Percentiles rank a stretch among this genome's conserved stretches.
phyloP scores from a whole-genome alignment of 2,329 filamentous ascomycete species.

The Chrysoporthe austroafricana region DNA sequence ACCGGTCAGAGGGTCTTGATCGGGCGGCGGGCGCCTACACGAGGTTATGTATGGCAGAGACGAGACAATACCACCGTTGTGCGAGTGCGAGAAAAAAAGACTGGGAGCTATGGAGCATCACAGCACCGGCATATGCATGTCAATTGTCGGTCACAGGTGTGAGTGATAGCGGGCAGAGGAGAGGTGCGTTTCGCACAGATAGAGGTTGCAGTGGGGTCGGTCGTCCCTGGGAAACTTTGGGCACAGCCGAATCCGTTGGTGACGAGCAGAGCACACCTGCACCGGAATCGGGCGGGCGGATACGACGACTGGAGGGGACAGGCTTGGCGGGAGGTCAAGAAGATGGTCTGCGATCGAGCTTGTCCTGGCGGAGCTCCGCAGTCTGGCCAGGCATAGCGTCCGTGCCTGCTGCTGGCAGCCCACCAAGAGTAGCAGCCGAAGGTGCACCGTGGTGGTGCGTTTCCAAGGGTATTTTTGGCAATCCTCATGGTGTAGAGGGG shows the following conservation, averaged over 20 bases:
- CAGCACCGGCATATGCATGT: constrained; percentile 29
- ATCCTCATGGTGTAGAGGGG: constrained; percentile 25
- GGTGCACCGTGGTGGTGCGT: constrained; percentile 22
- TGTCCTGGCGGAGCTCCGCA: constrained; percentile 17
- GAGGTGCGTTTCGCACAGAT: constrained; percentile 23
- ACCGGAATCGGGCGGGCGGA: constrained; percentile 12
- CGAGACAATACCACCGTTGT: constrained; percentile 19
- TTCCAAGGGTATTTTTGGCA: constrained; percentile 36
- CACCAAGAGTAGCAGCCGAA: constrained; percentile 21
- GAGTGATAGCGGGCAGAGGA: constrained; percentile 29
- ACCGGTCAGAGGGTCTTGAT: constrained; percentile 36
- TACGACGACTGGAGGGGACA: constrained; percentile 2
- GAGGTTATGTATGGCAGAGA: constrained; percentile 51
- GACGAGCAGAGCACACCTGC: constrained; percentile 14
- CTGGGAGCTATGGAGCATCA: constrained; percentile 20
- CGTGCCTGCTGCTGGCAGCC: constrained; percentile 16
- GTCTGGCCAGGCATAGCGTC: constrained; percentile 21
- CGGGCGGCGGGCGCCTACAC: constrained; percentile 48
- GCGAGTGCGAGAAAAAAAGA: constrained; percentile 3
- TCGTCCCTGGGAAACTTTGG: constrained; percentile 12
- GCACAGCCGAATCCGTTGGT: constrained; percentile 17
- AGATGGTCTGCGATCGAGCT: background rate
- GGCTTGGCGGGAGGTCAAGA: constrained; percentile 1
- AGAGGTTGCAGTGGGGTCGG: constrained; percentile 22
- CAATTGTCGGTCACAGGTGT: constrained; percentile 29